Percentiles rank a stretch among this genome's conserved stretches.
These are phyloP conservation scores for Penicillium sp. DNA, from an alignment of 2,329 filamentous ascomycete species.

Conservation along the genomic window DNA sequence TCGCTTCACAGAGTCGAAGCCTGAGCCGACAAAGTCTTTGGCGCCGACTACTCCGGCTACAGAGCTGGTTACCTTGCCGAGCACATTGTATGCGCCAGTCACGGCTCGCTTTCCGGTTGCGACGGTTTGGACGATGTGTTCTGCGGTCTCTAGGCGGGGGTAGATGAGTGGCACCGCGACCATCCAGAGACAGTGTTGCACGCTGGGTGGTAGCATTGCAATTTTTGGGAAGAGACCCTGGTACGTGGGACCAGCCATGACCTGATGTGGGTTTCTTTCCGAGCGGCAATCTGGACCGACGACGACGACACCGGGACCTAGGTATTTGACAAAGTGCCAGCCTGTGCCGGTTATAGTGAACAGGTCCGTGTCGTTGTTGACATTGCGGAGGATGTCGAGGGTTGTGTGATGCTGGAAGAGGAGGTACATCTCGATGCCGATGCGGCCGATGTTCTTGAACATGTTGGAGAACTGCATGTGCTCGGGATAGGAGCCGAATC, in stretches of 20 bases:
- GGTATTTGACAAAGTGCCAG: conserved; percentile 97
- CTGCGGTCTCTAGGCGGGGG: conserved; percentile 84
- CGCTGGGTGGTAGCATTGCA: conserved; percentile 80
- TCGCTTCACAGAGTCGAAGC: conserved; percentile 93
- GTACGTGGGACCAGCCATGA: conserved; percentile 94
- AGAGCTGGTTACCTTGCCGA: conserved; percentile 91
- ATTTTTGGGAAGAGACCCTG: conserved; percentile 97
- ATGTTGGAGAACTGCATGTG: conserved; percentile 98
- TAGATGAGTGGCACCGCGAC: conserved; percentile 87
- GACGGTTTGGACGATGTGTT: conserved; percentile 85
- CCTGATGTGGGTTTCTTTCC: conserved; percentile 83
- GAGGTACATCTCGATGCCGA: conserved; percentile 96
- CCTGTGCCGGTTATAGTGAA: conserved; percentile 97
- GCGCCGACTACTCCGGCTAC: conserved; percentile 94
- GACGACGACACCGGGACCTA: conserved; percentile 85
- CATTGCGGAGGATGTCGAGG: conserved; percentile 84
- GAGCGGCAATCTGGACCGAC: conserved; percentile 89
- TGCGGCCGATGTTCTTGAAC: conserved; percentile 95
- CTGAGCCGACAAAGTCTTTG: conserved; percentile 86
- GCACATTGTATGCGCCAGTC: conserved; percentile 91
- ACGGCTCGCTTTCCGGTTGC: conserved; percentile 95
- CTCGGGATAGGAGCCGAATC: conserved; percentile 93
- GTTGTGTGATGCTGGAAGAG: conserved; percentile 98
- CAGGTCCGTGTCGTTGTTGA: conserved; percentile 81
- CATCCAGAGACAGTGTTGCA: conserved; percentile 98